Base-by-base conservation (phyloP, 768 basidiomycete species). In the Rossbeevera mucosa region DNA sequence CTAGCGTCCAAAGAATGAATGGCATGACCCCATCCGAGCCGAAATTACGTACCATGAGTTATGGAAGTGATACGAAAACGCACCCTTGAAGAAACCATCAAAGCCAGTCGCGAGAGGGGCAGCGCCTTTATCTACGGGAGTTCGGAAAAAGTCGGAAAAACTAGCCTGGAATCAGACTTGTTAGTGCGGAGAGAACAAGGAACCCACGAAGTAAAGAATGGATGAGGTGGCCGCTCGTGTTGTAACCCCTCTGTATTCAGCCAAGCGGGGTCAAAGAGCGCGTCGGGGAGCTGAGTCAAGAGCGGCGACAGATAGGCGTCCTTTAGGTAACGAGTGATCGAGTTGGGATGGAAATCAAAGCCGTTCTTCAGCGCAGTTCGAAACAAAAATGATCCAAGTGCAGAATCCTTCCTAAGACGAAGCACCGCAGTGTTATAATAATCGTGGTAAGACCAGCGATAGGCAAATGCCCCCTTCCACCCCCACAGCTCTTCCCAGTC, bases 401-500 rank as follows among this genome's bases (percentile, higher is more conserved):
- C 92, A 5, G 88, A 91, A n/a, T 79, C 80, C 66, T 87, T 89
- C 75, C 92, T 86, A 80, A 97, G 80, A 55, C 85, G 83, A 52
- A 96, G 76, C 6, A 96, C 91, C 2, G 93, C 93, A 6, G 93
- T 96, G 74, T 95, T 95, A 72, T 95, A 95, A 64, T 87, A 90
- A 62, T 89, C 82, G 55, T 94, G 76, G 50, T 88, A 80, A n/a
- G 86, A 91, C 94, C 94, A 96, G 12, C 93, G 80, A 68, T 96
- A 96, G 1, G 93, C 93, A 64, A 95, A 96, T 13, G 93, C 91
- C 40, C 94, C 93, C 54, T 84, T 82, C 86, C 89, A 94, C 47
- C 91, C 91, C 90, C 91, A 96, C 4, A 96, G 76, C 64, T 95
- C 94, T 69, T 96, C 94, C 94, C 94, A 95, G 65, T 96, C 94